Percentiles rank a stretch among this genome's conserved stretches.
These are phyloP conservation scores for Podila horticola DNA, from an alignment of 192 early-diverging fungal genomes.

Conservation along the genomic window DNA sequence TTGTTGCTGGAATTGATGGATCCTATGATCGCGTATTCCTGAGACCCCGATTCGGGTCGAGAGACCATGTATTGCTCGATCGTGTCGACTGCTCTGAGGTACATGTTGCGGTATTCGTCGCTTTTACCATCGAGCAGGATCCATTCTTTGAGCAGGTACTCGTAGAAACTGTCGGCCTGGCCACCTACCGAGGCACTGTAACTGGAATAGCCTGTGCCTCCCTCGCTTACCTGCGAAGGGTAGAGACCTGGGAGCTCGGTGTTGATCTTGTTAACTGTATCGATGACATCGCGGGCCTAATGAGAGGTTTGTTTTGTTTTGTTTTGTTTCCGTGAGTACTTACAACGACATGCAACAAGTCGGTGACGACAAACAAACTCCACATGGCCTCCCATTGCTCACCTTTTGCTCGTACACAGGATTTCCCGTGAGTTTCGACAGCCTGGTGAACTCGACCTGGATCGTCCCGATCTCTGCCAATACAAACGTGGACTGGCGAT, in stretches of 20 bases:
- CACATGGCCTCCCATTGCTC: background rate
- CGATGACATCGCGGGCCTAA: constrained; percentile 68
- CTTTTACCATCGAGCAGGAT: constrained; percentile 31
- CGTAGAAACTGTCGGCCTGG: constrained; percentile 61
- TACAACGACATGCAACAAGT: too few species aligned
- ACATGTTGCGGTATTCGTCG: background rate
- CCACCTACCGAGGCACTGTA: constrained; percentile 45
- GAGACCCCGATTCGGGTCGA: background rate
- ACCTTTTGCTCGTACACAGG: constrained; percentile 68
- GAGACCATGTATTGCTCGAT: constrained; percentile 33
- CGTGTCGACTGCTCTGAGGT: constrained; percentile 10
- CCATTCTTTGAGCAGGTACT: constrained; percentile 63
- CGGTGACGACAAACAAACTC: too few species aligned
- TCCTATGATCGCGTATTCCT: constrained; percentile 10
- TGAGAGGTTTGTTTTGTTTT: background rate
- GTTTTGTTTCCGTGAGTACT: too few species aligned
- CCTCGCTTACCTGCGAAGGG: constrained; percentile 62
- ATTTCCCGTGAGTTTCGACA: constrained; percentile 80
- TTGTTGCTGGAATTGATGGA: background rate
- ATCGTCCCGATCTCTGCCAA: constrained; percentile 77
- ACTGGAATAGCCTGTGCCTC: background rate
- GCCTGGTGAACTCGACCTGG: constrained; percentile 81
- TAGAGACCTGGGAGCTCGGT: constrained; percentile 68
- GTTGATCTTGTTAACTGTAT: constrained; percentile 58
- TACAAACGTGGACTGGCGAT: background rate